Conservation (phyloP, 108 stramenopile genomes). For the Stephanodiscus triporus region DNA sequence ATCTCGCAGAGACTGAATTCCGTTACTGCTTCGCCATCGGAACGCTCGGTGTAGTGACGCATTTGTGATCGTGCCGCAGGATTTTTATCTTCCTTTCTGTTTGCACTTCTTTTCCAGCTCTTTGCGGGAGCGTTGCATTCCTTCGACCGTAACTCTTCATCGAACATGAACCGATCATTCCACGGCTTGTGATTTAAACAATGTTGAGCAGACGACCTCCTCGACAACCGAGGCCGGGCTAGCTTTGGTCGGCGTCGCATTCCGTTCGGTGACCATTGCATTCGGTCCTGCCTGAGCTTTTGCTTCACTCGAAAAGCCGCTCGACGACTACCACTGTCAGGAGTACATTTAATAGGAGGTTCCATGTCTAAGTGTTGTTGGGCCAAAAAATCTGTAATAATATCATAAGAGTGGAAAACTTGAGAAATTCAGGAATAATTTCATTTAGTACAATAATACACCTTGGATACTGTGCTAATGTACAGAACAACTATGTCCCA, state of each 20-base stretch:
- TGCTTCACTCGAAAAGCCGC: slow-evolving; percentile 32
- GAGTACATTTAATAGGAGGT: not conserved
- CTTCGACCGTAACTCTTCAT: not conserved
- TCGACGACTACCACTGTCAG: slow-evolving; percentile 1
- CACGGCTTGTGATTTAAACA: slow-evolving; percentile 11
- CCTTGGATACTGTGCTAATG: not conserved
- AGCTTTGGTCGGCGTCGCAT: not conserved
- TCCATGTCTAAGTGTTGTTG: too few species aligned
- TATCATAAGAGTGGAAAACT: too few species aligned
- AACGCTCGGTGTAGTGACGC: slow-evolving; percentile 22
- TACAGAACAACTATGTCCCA: not conserved
- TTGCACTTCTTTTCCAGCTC: not conserved
- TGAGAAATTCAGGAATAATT: too few species aligned
- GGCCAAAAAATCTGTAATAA: too few species aligned
- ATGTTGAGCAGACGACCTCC: slow-evolving; percentile 1
- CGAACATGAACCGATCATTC: slow-evolving; percentile 37
- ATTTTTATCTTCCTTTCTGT: not conserved
- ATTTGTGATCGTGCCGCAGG: not conserved
- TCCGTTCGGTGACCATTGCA: slow-evolving; percentile 22
- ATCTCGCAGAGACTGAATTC: slow-evolving; percentile 17
- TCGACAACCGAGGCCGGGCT: too few species aligned
- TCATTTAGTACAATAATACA: too few species aligned
- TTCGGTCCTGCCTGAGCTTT: slow-evolving; percentile 9
- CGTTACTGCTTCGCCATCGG: slow-evolving; percentile 15
- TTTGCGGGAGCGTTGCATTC: not conserved